Evolutionary conservation across 352 stramenopile species (phyloP), one percentile per base, ranked within the genome.

Genomic region (Ophiocytium majus): DNA sequence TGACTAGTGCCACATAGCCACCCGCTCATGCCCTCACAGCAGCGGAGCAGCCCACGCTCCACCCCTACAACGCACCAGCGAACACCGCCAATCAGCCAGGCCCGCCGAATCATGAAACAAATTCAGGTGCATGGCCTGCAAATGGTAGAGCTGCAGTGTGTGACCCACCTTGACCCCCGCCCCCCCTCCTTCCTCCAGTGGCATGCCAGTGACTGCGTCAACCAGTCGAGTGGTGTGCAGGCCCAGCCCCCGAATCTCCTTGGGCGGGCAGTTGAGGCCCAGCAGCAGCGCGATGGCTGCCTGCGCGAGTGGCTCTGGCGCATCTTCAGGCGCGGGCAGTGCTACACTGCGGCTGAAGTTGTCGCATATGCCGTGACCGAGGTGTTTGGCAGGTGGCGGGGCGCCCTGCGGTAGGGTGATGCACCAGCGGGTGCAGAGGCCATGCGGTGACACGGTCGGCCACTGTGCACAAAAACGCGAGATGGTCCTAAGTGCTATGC

Each of bases 301-400:
- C 34, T 19, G 17, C 31, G 35, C 50, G n/a, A 83, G 33, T 9
- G 36, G 32, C 35, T 0, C 50, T 17, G 66, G 33, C 1, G 0
- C 35, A 49, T 84, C 71, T 0, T 78, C 66, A 17, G 66, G 5
- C 17, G 64, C 31, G 14, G 14, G 35, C 10, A 87, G 57, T 0
- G 79, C 50, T 0, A 64, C 85, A 1, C 76, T 71, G n/a, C 79
- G 37, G 0, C 34, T 32, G 50, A 87, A 81, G 71, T 84, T 87
- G 82, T 97, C 93, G 64, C 93, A 96, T 71, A 91, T 80, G 0
- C 94, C 94, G 86, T 94, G 92, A 0, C 94, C 94, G 90, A 97
- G 93, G 63, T 94, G 95, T 83, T 97, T 97, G 14, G 75, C 28
- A n/a, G 94, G 92, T 43, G 95, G 92, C 14, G 92, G 92, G 0